These are phyloP conservation scores for Houttuynia cordata DNA, from an alignment of 164 flowering plant species.

Conservation along the genomic window DNA sequence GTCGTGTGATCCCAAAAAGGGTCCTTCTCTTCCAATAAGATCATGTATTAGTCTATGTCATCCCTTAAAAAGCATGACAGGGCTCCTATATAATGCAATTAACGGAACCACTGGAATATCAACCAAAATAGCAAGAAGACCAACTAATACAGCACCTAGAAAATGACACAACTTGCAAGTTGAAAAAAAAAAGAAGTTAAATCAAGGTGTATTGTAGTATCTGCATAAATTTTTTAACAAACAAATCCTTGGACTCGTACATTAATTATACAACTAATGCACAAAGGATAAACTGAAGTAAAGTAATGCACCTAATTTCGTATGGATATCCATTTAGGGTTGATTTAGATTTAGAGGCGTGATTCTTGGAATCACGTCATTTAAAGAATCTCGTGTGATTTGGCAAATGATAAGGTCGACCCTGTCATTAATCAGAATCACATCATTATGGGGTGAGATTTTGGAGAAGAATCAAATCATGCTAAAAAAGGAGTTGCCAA, in stretches of 20 bases:
- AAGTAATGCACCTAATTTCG: conserved; percentile 69
- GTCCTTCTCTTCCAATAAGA: conserved; percentile 89
- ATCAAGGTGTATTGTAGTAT: neutral
- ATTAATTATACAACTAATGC: neutral
- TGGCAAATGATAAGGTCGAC: no score
- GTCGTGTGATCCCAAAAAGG: conserved; percentile 92
- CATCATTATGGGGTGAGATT: no score
- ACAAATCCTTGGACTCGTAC: no score
- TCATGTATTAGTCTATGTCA: conserved; percentile 86
- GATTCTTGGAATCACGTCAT: no score
- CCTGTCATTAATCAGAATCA: no score
- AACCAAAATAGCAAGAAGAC: conserved; percentile 37
- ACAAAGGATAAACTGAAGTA: no score
- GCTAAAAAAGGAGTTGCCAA: no score
- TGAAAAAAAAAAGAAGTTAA: neutral
- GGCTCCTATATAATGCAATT: conserved; percentile 60
- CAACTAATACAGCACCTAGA: conserved; percentile 49
- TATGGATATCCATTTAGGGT: conserved; percentile 38
- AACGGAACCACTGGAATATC: conserved; percentile 50
- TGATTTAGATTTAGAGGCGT: no score
- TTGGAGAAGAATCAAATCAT: no score
- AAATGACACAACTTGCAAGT: conserved; percentile 50
- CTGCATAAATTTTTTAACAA: neutral
- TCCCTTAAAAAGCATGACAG: conserved; percentile 87
- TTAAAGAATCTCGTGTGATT: no score